A percentile compares a stretch with the other conserved stretches of the same genome.
Conservation (phyloP, 495 filamentous ascomycete genomes). For the Neurospora sp. region DNA sequence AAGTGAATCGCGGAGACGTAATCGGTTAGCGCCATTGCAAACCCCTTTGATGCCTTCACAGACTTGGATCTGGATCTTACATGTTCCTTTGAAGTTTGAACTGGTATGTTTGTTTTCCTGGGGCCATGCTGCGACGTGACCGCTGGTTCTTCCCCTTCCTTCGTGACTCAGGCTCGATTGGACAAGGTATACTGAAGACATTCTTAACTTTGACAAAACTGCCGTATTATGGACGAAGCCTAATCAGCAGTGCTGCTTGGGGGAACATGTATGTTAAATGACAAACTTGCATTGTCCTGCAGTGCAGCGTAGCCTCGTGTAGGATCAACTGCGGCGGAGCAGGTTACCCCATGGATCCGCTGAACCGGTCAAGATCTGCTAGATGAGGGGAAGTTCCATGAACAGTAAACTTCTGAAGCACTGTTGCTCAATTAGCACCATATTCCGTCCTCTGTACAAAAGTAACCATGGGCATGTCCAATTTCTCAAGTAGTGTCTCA, state of each 20-base stretch:
- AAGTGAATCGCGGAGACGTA: neutral
- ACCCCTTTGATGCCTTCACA: neutral
- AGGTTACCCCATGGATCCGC: neutral
- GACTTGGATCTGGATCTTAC: neutral
- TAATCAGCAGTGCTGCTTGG: neutral
- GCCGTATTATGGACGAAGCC: neutral
- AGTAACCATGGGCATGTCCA: neutral
- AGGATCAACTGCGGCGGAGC: neutral
- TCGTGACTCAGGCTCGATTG: neutral
- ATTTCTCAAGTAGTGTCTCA: neutral
- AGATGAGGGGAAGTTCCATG: neutral
- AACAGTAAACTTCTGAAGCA: neutral
- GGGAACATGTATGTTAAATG: neutral
- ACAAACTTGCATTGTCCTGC: neutral
- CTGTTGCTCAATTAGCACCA: neutral
- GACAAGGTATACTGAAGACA: neutral
- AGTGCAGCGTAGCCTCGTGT: neutral
- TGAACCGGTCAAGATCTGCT: neutral
- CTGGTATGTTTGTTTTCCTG: neutral
- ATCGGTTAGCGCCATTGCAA: neutral
- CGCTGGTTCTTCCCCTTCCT: neutral
- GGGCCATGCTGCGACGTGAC: neutral
- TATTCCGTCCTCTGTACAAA: neutral
- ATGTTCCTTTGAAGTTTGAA: neutral
- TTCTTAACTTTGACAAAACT: neutral